Conservation (phyloP, 2,329 filamentous ascomycete genomes). For the Amauroascus niger region DNA sequence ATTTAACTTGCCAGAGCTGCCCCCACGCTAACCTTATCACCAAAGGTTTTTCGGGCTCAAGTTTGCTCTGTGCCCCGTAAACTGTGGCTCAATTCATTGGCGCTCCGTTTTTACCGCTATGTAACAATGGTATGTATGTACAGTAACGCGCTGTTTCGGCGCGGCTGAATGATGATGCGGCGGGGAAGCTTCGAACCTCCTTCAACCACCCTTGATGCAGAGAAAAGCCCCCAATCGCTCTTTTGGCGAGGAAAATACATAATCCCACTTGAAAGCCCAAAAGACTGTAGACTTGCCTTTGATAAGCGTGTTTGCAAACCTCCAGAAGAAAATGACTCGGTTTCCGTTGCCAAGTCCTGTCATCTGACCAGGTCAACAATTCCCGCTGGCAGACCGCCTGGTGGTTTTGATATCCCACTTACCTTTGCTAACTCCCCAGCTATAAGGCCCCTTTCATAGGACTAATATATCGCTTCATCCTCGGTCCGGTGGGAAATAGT, state of each 20-base stretch:
- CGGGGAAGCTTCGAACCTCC: no score
- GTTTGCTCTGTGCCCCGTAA: not conserved
- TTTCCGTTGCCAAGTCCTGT: not conserved
- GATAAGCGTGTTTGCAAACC: not conserved
- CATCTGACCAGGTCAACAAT: not conserved
- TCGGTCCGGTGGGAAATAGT: not conserved
- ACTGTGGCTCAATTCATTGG: not conserved
- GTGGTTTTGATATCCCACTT: not conserved
- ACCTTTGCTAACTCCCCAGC: not conserved
- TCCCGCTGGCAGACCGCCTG: not conserved
- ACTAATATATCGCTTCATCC: not conserved
- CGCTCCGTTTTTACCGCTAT: not conserved
- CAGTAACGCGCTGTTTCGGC: not conserved
- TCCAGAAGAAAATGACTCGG: no score
- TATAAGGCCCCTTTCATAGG: not conserved
- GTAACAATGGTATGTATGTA: no score
- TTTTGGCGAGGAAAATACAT: no score
- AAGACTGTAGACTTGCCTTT: no score
- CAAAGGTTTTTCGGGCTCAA: no score
- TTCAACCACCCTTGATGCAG: not conserved
- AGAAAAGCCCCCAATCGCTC: no score
- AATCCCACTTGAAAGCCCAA: no score
- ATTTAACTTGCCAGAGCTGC: no score
- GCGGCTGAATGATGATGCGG: slow-evolving; percentile 1
- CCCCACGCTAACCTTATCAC: not conserved